Conservation (phyloP, 208 protist genomes). For the Acanthamoeba castellanii region DNA sequence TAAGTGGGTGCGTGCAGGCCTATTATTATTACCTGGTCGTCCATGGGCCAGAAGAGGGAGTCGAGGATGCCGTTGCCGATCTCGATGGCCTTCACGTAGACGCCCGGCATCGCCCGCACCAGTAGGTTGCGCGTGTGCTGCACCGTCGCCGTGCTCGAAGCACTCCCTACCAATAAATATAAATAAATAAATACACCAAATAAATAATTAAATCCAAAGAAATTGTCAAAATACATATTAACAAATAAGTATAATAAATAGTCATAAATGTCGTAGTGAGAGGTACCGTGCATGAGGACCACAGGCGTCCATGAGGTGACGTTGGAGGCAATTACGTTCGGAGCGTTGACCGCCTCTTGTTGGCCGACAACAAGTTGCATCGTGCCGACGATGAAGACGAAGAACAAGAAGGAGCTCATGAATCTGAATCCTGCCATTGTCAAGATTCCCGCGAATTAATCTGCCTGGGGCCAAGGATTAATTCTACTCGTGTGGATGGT, state of each 20-base stretch:
- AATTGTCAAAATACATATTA: not conserved
- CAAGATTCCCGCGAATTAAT: not conserved
- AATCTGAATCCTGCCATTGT: not conserved
- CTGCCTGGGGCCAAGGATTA: not conserved
- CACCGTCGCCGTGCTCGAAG: conserved; percentile 44
- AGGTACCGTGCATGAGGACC: conserved; percentile 26
- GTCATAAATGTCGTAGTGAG: not conserved
- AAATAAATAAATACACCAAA: not conserved
- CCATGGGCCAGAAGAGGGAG: conserved; percentile 69
- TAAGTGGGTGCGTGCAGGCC: not conserved
- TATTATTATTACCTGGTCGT: not conserved
- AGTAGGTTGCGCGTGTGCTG: conserved; percentile 56
- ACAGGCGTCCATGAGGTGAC: not conserved
- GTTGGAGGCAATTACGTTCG: not conserved
- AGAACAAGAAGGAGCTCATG: not conserved
- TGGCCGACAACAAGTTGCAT: not conserved
- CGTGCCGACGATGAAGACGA: not conserved
- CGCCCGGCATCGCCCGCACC: conserved; percentile 1
- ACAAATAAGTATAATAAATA: not conserved
- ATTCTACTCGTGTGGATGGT: no score
- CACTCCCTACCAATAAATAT: not conserved
- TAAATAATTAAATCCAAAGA: not conserved
- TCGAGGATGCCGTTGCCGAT: conserved; percentile 67
- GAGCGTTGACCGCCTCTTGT: not conserved
- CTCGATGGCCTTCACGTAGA: conserved; percentile 66